Conservation (phyloP, 352 stramenopile species). For the Vaucheria bursata region DNA sequence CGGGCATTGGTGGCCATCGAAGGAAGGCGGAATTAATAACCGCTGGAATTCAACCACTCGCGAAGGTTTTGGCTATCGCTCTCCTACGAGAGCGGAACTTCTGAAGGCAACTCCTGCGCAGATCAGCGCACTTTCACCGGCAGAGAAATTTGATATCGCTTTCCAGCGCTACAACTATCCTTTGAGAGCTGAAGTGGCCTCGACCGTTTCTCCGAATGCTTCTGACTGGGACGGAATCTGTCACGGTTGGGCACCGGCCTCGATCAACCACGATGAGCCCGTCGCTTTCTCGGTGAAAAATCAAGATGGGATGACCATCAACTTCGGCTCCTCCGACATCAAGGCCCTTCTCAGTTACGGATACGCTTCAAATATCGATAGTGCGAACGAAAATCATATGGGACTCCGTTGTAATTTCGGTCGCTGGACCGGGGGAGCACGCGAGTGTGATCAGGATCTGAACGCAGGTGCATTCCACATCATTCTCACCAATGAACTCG, state of each 20-base stretch:
- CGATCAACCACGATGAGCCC: background rate
- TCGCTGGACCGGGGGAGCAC: background rate
- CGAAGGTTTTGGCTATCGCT: background rate
- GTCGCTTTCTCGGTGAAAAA: background rate
- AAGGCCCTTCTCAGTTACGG: background rate
- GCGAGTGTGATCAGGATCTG: background rate
- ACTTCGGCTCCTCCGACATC: background rate
- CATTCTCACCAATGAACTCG: background rate
- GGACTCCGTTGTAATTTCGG: background rate
- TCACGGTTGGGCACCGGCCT: background rate
- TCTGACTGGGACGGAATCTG: background rate
- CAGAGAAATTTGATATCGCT: background rate
- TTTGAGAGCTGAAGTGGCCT: background rate
- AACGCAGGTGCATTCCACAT: background rate
- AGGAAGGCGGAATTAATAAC: background rate
- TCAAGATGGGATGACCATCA: background rate
- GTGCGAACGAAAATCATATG: background rate
- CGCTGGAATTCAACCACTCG: background rate
- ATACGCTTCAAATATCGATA: background rate
- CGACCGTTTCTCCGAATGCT: background rate
- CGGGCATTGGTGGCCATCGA: background rate
- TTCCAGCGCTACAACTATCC: background rate
- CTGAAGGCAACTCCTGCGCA: background rate
- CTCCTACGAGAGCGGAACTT: background rate
- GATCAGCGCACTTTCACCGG: background rate